Base-by-base conservation (phyloP, 306 rosid species). In the Cucurbita pepo region DNA sequence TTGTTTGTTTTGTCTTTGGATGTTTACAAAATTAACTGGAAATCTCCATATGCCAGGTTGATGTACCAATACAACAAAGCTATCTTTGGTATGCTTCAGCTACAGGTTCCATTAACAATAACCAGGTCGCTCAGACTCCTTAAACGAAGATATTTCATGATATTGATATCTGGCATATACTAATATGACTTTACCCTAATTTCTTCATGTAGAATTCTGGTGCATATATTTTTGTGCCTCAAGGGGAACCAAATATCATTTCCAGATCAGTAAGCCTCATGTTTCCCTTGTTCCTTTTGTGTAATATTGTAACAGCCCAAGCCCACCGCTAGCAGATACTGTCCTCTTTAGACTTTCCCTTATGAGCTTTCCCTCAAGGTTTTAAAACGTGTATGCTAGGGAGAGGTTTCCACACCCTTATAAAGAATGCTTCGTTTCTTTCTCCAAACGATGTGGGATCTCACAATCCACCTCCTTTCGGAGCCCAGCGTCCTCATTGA, bases 191-290 rank as follows among this genome's bases (percentile, higher is more conserved):
- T 14, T 40, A 22, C 25, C 66, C 30, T 77, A 62, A 72, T 75
- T 50, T 76, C 75, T 47, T 80, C 71, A 18, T 45, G 63, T 65
- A 92, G 86, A 79, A 82, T 69, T 92, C 98, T 18, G 96, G 93
- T 66, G 98, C 98, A 51, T 92, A 92, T 73, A 88, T 92, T 76
- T 92, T 92, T 76, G 85, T 95, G 82, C 98, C 98, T 64, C 74
- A 54, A 48, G 96, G 85, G 15, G 55, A 88, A 70, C 91, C 93
- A 45, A 82, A 36, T 71, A n/a, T 87, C 64, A 86, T 87, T 80
- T 88, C 98, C 67, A 88, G 90, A 93, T 80, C 88, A 19, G 98
- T 93, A 81, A 87, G 97, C 66, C 55, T 75, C 56, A 40, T 40
- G 64, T 63, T 37, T 71, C 38, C 16, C 21, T 18, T 21, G 11